These are phyloP conservation scores for Auriscalpium microsporum DNA, from an alignment of 768 basidiomycete genomes.

Conservation along the genomic window DNA sequence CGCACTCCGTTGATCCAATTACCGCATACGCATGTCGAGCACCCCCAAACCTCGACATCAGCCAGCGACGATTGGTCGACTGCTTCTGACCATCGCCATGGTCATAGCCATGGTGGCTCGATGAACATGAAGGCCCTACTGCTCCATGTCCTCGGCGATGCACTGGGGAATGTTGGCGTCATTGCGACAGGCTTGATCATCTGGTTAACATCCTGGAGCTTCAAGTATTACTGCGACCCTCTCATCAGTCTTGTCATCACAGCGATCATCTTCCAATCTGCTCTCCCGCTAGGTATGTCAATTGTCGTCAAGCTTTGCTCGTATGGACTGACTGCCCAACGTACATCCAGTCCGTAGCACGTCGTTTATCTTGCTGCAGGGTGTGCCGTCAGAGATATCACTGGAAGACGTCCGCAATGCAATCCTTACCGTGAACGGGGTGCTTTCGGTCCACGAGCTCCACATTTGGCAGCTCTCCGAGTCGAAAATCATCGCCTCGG, in stretches of 20 bases:
- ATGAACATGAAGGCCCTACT: slow-evolving; percentile 99
- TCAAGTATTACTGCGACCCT: slow-evolving; percentile 90
- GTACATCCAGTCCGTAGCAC: slow-evolving; percentile 65
- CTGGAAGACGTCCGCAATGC: slow-evolving; percentile 81
- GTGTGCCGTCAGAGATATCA: slow-evolving; percentile 83
- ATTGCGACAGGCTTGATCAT: slow-evolving; percentile 93
- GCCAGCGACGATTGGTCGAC: not conserved
- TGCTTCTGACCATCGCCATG: slow-evolving; percentile 17
- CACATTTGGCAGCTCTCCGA: slow-evolving; percentile 99
- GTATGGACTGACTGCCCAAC: slow-evolving; percentile 6
- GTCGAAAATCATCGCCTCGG: slow-evolving; percentile 88
- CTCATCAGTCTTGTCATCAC: slow-evolving; percentile 91
- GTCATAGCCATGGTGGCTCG: slow-evolving; percentile 50
- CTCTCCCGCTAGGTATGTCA: slow-evolving; percentile 73
- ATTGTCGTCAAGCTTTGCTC: not conserved
- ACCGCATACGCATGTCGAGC: slow-evolving; percentile 2
- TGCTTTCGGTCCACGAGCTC: slow-evolving; percentile 83
- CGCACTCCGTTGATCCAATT: slow-evolving; percentile 32
- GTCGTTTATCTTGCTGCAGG: slow-evolving; percentile 91
- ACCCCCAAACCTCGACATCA: not conserved
- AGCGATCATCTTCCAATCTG: slow-evolving; percentile 91
- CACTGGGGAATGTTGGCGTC: slow-evolving; percentile 95
- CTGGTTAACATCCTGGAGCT: slow-evolving; percentile 79
- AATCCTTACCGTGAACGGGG: slow-evolving; percentile 78
- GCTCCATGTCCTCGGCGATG: slow-evolving; percentile 93